Percentiles rank a stretch among this genome's conserved stretches.
phyloP scores from a whole-genome alignment of 371 early-diverging fungal genomes.

The Apophysomyces elegans region DNA sequence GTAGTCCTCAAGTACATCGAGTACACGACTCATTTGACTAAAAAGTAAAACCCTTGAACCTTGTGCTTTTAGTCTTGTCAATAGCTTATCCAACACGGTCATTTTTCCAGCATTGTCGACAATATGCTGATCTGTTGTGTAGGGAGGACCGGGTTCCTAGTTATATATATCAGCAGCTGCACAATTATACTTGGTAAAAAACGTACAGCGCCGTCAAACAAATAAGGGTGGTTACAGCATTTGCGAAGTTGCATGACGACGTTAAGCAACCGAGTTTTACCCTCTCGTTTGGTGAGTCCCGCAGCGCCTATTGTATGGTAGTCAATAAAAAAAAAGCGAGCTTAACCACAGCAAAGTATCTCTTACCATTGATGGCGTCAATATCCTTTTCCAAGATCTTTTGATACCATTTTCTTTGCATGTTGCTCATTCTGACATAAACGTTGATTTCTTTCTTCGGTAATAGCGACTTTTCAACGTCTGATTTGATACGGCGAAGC shows the following conservation, averaged over 20 bases:
- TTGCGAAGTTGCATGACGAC: conserved; percentile 99
- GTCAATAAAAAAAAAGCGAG: background rate
- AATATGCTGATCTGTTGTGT: conserved; percentile 96
- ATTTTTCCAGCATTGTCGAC: conserved; percentile 96
- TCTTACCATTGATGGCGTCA: conserved; percentile 88
- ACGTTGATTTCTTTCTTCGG: conserved; percentile 98
- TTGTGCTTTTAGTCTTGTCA: conserved; percentile 81
- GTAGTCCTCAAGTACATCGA: conserved; percentile 99
- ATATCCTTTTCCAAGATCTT: conserved; percentile 98
- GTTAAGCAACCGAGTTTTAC: conserved; percentile 92
- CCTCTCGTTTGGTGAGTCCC: conserved; percentile 67
- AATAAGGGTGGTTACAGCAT: conserved; percentile 99
- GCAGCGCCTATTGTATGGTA: conserved; percentile 25
- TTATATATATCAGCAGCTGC: background rate
- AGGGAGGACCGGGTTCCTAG: conserved; percentile 84
- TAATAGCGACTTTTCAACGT: conserved; percentile 96
- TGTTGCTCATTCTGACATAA: conserved; percentile 93
- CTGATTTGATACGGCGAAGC: conserved; percentile 97
- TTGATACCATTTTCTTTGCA: conserved; percentile 98
- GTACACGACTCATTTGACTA: conserved; percentile 98
- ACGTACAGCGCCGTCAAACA: conserved; percentile 95
- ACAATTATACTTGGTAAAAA: background rate
- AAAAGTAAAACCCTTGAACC: conserved; percentile 98
- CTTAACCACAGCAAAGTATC: background rate
- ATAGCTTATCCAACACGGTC: conserved; percentile 92